Base-by-base conservation (phyloP, 441 rosid species). In the Corymbia citriodora region DNA sequence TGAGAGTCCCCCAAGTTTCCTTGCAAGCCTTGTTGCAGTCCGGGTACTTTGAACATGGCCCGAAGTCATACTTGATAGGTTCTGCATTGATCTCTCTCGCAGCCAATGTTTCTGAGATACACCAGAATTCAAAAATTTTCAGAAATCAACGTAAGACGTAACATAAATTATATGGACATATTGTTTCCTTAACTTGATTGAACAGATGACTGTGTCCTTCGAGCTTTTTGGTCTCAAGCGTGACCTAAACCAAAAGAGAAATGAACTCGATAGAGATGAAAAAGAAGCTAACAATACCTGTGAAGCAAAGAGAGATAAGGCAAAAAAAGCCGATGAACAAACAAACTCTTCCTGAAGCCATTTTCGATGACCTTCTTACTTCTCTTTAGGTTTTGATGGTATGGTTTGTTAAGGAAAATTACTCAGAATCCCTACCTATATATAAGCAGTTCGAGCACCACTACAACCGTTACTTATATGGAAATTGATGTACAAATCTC, bases 1-100 rank as follows among this genome's bases (percentile, higher is more conserved):
- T 8, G 5, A 2, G 4, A 10, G 0, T 2, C 49, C 50, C n/a
- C 9, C 11, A 21, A 13, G 1, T 9, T 74, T 40, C 3, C 4
- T 0, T 12, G 85, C 85, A 74, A 74, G 85, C 52, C 52, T 12
- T 21, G 52, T 74, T 74, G 85, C 52, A 74, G n/a, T 74, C n/a
- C n/a, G 85, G 85, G 85, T 40, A 40, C 17, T 21, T 1, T 21
- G 52, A 40, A 40, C 85, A 74, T 48, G 52, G 5, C 16, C 85
- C 52, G 1, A 21, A 8, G 85, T 21, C 49, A 5, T 0, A 2
- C 29, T 3, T 40, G 45, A 1, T 9, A 23, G 63, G 29, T 23
- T 57, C 63, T 57, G 13, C 63, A 57, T 57, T 57, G 11, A 57
- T 57, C 63, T 57, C 36, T 36, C 23, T 25, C 52, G 85, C 52